Evolutionary conservation across 2,329 filamentous ascomycete species (phyloP).

Genomic region (Diaporthe sp.): DNA sequence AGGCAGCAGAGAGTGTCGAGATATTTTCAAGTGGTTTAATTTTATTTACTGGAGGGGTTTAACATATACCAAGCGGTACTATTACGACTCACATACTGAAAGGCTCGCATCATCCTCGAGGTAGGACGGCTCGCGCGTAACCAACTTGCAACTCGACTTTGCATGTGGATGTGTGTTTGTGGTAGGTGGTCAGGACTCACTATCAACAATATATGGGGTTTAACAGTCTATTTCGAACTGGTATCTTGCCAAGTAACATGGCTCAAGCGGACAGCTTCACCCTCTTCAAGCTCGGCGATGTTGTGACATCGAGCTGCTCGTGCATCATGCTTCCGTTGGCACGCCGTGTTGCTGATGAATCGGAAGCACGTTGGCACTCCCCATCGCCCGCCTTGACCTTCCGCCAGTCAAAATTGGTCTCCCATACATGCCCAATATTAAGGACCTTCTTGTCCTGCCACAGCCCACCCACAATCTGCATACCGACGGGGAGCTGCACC

Average conservation of each 20-base stretch:
- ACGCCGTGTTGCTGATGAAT: not conserved
- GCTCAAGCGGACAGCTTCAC: slow-evolving; percentile 1
- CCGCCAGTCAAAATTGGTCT: slow-evolving; percentile 13
- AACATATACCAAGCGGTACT: no score
- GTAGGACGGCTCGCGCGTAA: no score
- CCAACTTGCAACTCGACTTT: no score
- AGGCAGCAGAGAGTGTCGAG: no score
- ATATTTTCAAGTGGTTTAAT: no score
- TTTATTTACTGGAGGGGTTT: no score
- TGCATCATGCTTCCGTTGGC: slow-evolving; percentile 49
- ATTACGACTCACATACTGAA: no score
- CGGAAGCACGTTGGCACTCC: not conserved
- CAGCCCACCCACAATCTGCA: slow-evolving; percentile 67
- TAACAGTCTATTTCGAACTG: no score
- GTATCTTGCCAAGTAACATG: not conserved
- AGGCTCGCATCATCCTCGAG: no score
- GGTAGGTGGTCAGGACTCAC: not conserved
- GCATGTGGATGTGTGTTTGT: no score
- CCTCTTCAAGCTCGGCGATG: not conserved
- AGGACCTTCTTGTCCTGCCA: slow-evolving; percentile 64
- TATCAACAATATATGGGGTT: fast-evolving
- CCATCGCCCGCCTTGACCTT: not conserved
- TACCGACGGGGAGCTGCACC: slow-evolving; percentile 61
- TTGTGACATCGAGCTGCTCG: not conserved
- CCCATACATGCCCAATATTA: slow-evolving; percentile 56